Percentiles rank a stretch among this genome's conserved stretches.
These are phyloP conservation scores for Fusarium tjaetaba DNA, from an alignment of 2,329 filamentous ascomycete species.

Conservation along the genomic window DNA sequence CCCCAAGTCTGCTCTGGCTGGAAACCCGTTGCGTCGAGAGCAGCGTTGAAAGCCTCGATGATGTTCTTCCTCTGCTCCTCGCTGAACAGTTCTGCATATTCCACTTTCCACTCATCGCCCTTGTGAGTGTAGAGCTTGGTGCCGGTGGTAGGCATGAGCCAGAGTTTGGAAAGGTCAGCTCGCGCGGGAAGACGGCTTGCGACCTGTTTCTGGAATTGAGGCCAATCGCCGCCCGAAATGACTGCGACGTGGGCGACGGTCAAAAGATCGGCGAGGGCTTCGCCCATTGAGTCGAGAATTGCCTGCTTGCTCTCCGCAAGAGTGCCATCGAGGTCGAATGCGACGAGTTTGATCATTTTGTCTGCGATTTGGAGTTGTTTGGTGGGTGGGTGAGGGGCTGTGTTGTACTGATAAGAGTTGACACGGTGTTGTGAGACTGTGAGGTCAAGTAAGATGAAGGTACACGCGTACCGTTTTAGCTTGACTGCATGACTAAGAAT, in stretches of 20 bases:
- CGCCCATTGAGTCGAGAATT: constrained; percentile 16
- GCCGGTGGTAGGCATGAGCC: constrained; percentile 18
- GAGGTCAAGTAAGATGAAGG: not conserved
- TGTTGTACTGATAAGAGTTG: not conserved
- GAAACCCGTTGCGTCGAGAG: constrained; percentile 5
- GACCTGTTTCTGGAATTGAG: constrained; percentile 16
- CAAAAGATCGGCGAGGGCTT: constrained; percentile 12
- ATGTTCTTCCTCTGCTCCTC: constrained; percentile 20
- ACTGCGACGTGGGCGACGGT: constrained; percentile 14
- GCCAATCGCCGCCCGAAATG: constrained; percentile 20
- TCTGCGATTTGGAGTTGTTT: not conserved
- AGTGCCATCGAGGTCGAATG: constrained; percentile 21
- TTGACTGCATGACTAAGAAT: not conserved
- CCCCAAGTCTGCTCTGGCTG: constrained; percentile 23
- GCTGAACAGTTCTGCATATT: constrained; percentile 12
- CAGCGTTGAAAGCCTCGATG: constrained; percentile 11
- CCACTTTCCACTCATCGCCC: constrained; percentile 5
- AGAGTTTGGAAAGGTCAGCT: constrained; percentile 9
- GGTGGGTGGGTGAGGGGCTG: not conserved
- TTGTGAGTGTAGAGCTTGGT: constrained; percentile 19
- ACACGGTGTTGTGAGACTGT: not conserved
- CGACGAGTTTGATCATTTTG: constrained; percentile 15
- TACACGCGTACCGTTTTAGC: not conserved
- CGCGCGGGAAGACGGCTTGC: constrained; percentile 11
- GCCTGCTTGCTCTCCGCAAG: constrained; percentile 21